Evolutionary conservation across 129 eudicot genomes (phyloP), one percentile per base, ranked within the genome.

Genomic region (Glebionis coronaria): DNA sequence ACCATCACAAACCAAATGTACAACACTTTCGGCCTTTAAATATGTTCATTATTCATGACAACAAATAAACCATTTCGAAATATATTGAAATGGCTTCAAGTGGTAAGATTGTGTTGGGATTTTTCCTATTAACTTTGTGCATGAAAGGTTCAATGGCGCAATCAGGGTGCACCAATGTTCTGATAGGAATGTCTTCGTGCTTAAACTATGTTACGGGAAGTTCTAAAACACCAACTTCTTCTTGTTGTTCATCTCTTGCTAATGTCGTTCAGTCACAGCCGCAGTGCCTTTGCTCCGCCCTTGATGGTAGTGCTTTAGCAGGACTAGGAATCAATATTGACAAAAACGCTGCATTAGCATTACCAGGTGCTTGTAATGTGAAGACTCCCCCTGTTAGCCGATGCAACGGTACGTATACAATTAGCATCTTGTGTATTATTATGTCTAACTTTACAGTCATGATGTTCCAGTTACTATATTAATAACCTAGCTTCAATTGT

Each of bases 111-210:
- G 73, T 44, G 42, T 40, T 76, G 47, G 53, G 77, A 12, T 53
- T 78, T 25, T 27, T 76, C 51, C 29, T 68, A 3, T 2, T 81
- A 60, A 70, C 50, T 21, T 68, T 78, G 45, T n/a, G 54, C 16
- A 58, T 40, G 50, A 49, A 63, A 12, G 73, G 69, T 16, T 68
- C 83, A 27, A 69, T 23, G 80, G 82, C 71, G 38, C 86, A 81
- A 29, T 72, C 82, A 1, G 82, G 79, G 52, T 84, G 90, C 78
- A 78, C 69, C n/a, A 81, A 52, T 57, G 82, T 75, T 63, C 68
- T 81, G 44, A 64, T 84, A 14, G 69, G 82, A 79, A 84, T 84
- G 90, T 83, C 90, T n/a, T 71, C 87, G 7, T 81, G 90, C 67
- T 80, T 84, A 45, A 84, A 55, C 63, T 84, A 81, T 49, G 79